A percentile compares a stretch with the other conserved stretches of the same genome.
These are phyloP conservation scores for Teunomyces aglyptinius DNA, from an alignment of 805 yeast species.

Conservation along the genomic window DNA sequence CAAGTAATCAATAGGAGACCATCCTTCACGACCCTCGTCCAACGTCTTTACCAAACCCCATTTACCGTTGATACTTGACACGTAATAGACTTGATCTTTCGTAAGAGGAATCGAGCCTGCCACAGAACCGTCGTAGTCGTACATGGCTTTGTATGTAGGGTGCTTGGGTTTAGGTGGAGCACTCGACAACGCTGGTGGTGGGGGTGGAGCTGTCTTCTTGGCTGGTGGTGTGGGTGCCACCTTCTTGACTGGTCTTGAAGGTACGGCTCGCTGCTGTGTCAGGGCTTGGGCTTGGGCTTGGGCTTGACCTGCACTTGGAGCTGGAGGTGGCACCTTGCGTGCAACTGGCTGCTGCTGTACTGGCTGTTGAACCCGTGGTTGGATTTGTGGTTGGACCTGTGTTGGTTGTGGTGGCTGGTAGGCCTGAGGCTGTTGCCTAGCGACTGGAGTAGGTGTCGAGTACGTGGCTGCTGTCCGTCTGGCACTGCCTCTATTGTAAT, in stretches of 20 bases:
- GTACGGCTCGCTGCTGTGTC: constrained; percentile 18
- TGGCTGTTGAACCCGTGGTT: constrained; percentile 15
- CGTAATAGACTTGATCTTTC: constrained; percentile 72
- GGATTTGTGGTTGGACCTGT: constrained; percentile 22
- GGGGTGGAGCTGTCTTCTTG: constrained; percentile 36
- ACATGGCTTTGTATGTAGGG: constrained; percentile 82
- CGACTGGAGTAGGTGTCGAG: constrained; percentile 17
- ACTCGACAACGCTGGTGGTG: constrained; percentile 50
- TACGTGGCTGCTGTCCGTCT: constrained; percentile 6
- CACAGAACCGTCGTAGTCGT: constrained; percentile 86
- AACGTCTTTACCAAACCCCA: constrained; percentile 89
- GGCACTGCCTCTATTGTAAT: constrained; percentile 33
- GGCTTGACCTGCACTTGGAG: constrained; percentile 5
- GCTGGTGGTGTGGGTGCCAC: constrained; percentile 65
- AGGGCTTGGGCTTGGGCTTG: constrained; percentile 1
- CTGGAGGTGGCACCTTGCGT: constrained; percentile 14
- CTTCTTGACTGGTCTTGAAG: constrained; percentile 29
- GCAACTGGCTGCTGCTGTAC: constrained; percentile 6
- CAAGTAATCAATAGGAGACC: constrained; percentile 97
- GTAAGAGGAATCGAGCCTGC: constrained; percentile 74
- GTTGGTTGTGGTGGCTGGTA: constrained; percentile 10
- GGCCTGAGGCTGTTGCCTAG: constrained; percentile 9
- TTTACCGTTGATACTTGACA: constrained; percentile 76
- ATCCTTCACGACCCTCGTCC: constrained; percentile 81
- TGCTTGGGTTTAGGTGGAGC: constrained; percentile 53